A percentile compares a stretch with the other conserved stretches of the same genome.
These are phyloP conservation scores for Myxozyma kluyveri DNA, from an alignment of 805 yeast species.

Conservation along the genomic window DNA sequence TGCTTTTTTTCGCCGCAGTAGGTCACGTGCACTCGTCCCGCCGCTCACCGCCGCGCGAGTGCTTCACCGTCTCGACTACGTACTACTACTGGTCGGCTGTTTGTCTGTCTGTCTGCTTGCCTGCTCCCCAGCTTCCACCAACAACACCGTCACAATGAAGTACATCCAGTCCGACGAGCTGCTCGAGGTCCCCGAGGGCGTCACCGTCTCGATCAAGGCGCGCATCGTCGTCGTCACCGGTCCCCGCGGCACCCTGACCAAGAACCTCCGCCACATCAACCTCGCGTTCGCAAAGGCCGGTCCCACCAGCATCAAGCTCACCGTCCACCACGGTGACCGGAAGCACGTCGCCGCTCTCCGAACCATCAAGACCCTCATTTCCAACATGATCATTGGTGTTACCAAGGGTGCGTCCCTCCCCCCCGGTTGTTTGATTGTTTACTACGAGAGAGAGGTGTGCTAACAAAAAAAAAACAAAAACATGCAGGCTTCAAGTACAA, in stretches of 20 bases:
- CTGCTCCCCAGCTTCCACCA: slow-evolving; percentile 1
- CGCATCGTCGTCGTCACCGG: slow-evolving; percentile 88
- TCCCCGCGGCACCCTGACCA: slow-evolving; percentile 93
- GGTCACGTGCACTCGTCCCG: background rate
- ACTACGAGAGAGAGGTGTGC: too few relatives aligned
- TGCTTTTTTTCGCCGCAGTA: background rate
- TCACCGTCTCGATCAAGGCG: slow-evolving; percentile 85
- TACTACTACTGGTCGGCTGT: background rate
- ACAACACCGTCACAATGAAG: slow-evolving; percentile 51
- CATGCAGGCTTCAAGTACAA: slow-evolving; percentile 74
- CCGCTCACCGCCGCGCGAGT: background rate
- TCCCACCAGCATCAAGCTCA: slow-evolving; percentile 73
- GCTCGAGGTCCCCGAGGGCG: slow-evolving; percentile 88
- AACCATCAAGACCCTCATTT: slow-evolving; percentile 92
- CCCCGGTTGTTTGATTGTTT: background rate
- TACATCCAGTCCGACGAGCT: slow-evolving; percentile 83
- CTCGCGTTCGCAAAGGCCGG: slow-evolving; percentile 81
- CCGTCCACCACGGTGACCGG: slow-evolving; percentile 98
- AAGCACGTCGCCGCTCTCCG: slow-evolving; percentile 99
- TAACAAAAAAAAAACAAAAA: background rate
- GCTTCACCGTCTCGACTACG: background rate
- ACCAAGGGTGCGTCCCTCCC: slow-evolving; percentile 65
- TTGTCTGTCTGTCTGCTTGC: background rate
- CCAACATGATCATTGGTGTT: slow-evolving; percentile 97
- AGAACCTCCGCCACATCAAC: slow-evolving; percentile 91